Percentiles rank a stretch among this genome's conserved stretches.
phyloP scores from a whole-genome alignment of 352 stramenopile species.

The Phytophthora agathidicida region DNA sequence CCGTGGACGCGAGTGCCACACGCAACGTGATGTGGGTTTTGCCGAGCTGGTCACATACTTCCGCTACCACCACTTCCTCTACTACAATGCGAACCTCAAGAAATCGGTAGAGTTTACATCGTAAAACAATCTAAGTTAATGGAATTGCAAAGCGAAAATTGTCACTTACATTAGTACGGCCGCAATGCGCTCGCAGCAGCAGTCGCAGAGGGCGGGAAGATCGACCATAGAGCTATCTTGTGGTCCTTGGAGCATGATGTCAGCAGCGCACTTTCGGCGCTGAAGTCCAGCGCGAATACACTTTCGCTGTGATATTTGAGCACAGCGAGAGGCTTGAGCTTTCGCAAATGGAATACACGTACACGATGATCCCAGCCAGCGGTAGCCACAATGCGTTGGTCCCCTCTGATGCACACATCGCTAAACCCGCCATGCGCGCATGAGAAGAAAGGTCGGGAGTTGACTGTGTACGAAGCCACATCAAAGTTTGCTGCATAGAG shows the following conservation, averaged over 20 bases:
- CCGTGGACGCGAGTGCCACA: constrained; percentile 82
- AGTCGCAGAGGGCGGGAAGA: constrained; percentile 55
- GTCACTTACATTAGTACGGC: constrained; percentile 38
- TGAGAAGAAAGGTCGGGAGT: constrained; percentile 56
- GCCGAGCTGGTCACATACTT: constrained; percentile 86
- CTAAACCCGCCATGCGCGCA: constrained; percentile 70
- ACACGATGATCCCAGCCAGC: constrained; percentile 81
- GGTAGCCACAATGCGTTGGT: constrained; percentile 83
- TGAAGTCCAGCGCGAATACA: constrained; percentile 78
- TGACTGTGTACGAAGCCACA: constrained; percentile 38
- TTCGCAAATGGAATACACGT: constrained; percentile 78
- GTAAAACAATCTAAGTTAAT: constrained; percentile 35
- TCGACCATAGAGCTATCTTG: constrained; percentile 80
- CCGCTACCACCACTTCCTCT: constrained; percentile 88
- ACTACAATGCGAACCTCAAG: constrained; percentile 90
- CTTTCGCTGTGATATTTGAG: constrained; percentile 85
- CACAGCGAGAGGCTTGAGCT: constrained; percentile 74
- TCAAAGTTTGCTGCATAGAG: constrained; percentile 58
- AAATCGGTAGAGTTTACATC: constrained; percentile 86
- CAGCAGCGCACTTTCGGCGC: constrained; percentile 59
- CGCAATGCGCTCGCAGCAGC: constrained; percentile 32
- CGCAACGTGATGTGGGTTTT: constrained; percentile 80
- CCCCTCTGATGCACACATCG: constrained; percentile 61
- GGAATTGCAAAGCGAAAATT: background rate
- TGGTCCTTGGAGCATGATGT: constrained; percentile 81